phyloP scores from a whole-genome alignment of 2,329 filamentous ascomycete genomes.

The Microsporum ferrugineum region DNA sequence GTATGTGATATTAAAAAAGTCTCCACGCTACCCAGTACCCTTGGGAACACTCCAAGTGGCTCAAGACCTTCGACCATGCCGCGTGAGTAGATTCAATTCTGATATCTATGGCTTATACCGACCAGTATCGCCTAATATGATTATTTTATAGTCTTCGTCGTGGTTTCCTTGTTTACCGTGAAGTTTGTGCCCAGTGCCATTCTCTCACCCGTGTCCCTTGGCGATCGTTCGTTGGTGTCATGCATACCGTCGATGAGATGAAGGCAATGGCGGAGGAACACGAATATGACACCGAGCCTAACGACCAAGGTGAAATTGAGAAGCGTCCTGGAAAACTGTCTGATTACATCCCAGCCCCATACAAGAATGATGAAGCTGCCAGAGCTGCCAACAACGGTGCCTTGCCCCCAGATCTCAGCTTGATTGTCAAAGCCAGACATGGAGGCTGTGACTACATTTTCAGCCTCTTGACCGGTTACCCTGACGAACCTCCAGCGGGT shows the following conservation, averaged over 20 bases:
- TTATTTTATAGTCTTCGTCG: conserved; percentile 67
- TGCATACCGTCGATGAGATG: conserved; percentile 95
- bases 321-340: conserved; percentile 98
- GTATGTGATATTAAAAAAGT: conserved; percentile 39
- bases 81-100: conserved; percentile 53
- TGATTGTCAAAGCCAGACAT: conserved; percentile 96
- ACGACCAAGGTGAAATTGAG: conserved; percentile 95
- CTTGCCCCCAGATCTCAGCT: conserved; percentile 87
- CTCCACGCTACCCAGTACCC: conserved; percentile 86
- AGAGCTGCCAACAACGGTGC: conserved; percentile 98
- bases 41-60: conserved; percentile 85
- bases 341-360: conserved; percentile 87
- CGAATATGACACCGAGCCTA: conserved; percentile 96
- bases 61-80: conserved; percentile 94
- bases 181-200: conserved; percentile 97
- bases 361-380: conserved; percentile 98
- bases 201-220: conserved; percentile 90
- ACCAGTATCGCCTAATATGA: neutral
- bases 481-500: conserved; percentile 87
- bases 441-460: conserved; percentile 99
- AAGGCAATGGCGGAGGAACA: conserved; percentile 95
- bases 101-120: neutral
- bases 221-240: conserved; percentile 75
- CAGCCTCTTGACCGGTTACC: conserved; percentile 90
- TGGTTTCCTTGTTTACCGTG: conserved; percentile 98